Conservation (phyloP, 2,329 filamentous ascomycete genomes). For the Fusarium circinatum region DNA sequence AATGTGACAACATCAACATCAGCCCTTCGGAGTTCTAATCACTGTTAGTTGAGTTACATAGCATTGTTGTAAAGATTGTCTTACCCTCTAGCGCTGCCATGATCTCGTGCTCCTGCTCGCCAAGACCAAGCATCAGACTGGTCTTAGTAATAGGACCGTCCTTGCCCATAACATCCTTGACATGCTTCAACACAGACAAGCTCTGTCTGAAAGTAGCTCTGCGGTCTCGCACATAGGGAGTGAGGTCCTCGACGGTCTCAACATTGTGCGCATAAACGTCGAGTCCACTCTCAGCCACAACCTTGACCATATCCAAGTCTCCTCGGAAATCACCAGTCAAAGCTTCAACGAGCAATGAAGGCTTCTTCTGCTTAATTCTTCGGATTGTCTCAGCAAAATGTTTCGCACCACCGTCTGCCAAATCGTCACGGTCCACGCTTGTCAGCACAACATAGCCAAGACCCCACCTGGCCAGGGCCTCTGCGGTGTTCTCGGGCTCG, state of each 20-base stretch:
- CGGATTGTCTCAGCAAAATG: slow-evolving; percentile 96
- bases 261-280: slow-evolving; percentile 98
- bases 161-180: slow-evolving; percentile 76
- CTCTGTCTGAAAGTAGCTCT: slow-evolving; percentile 91
- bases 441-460: slow-evolving; percentile 96
- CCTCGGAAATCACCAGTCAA: slow-evolving; percentile 89
- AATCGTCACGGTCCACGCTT: slow-evolving; percentile 91
- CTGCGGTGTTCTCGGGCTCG: slow-evolving; percentile 96
- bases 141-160: slow-evolving; percentile 95
- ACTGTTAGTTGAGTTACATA: slow-evolving; percentile 19
- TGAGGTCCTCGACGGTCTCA: slow-evolving; percentile 92
- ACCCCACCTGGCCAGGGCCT: slow-evolving; percentile 92
- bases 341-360: slow-evolving; percentile 82
- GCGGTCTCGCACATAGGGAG: slow-evolving; percentile 88
- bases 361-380: slow-evolving; percentile 88
- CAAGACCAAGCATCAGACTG: slow-evolving; percentile 94
- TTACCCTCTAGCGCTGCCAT: slow-evolving; percentile 78
- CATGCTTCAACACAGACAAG: slow-evolving; percentile 79
- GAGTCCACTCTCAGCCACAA: slow-evolving; percentile 87
- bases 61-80: slow-evolving; percentile 26
- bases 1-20: slow-evolving; percentile 97
- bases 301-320: slow-evolving; percentile 83
- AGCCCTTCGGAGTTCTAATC: slow-evolving; percentile 76
- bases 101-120: slow-evolving; percentile 89
- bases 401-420: slow-evolving; percentile 85